A percentile compares a stretch with the other conserved stretches of the same genome.
phyloP scores from a whole-genome alignment of 2,329 filamentous ascomycete species.

The Cladosporium halotolerans region DNA sequence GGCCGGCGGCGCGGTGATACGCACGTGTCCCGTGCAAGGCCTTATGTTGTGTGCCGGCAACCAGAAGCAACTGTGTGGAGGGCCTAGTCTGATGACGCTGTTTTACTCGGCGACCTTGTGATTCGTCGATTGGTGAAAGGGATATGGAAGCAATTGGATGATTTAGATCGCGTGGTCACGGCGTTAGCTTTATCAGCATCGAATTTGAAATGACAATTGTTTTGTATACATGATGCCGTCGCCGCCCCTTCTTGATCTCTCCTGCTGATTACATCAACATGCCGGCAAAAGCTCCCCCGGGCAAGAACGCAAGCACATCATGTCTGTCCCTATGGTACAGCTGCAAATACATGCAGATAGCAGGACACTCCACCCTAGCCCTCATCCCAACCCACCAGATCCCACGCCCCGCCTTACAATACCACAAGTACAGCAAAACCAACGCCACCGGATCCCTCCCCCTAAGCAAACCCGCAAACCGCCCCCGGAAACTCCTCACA shows the following conservation, averaged over 20 bases:
- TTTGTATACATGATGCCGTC: too few relatives aligned
- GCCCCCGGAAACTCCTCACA: not conserved
- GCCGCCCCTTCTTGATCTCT: too few relatives aligned
- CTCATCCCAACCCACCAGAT: not conserved
- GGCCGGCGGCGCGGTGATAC: constrained; percentile 14
- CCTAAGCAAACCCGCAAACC: not conserved
- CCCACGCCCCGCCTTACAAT: not conserved
- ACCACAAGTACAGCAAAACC: not conserved
- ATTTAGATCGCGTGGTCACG: too few relatives aligned
- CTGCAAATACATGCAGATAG: not conserved
- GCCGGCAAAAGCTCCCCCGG: too few relatives aligned
- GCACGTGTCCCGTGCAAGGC: constrained; percentile 16
- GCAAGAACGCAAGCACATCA: not conserved
- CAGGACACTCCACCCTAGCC: not conserved
- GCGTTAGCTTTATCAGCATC: too few relatives aligned
- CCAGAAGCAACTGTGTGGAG: constrained; percentile 26
- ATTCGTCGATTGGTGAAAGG: too few relatives aligned
- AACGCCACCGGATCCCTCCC: not conserved
- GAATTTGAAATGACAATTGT: too few relatives aligned
- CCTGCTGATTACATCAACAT: too few relatives aligned
- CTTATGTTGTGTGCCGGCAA: constrained; percentile 27
- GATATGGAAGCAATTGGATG: too few relatives aligned
- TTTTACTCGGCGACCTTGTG: constrained; percentile 30
- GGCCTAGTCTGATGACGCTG: constrained; percentile 24
- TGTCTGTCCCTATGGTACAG: not conserved